Base-by-base conservation (phyloP, 331 rosid species). In the Quercus lobata region DNA sequence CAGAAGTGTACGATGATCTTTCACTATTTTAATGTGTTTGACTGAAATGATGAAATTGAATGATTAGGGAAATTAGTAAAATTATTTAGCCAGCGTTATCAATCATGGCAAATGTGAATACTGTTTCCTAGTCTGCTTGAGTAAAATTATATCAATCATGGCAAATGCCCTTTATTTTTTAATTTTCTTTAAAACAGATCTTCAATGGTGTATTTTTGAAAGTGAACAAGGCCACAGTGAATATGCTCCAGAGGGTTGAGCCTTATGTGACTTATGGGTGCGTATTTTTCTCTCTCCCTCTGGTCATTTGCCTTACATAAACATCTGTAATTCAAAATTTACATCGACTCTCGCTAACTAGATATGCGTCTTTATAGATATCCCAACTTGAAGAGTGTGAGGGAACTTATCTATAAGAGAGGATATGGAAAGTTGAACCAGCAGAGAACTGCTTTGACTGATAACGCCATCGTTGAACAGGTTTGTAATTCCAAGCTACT, bases 181-280 rank as follows among this genome's bases (percentile, higher is more conserved):
- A 2, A 41, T 41, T 41, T 41, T 41, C 12, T 8, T 9, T 41
- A 2, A 41, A 41, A 56, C 87, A 92, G 94, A 88, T 89, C 29
- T 94, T 92, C 53, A 92, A 89, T 57, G 98, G 97, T 1, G 94
- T 92, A 56, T 94, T 94, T 77, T 90, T 94, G 76, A 92, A 94
- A 81, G 98, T 92, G 3, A 92, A 94, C 92, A 92, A 94, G 82
- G 98, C 96, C 7, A 90, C 93, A 7, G 18, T 90, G 80, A 90
- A 92, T 78, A 94, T 94, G 96, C 84, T 94, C 10, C 96, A 80
- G 70, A 85, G 91, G 89, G 94, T 92, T 1, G 98, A 92, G 81
- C 96, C 97, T 1, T 94, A 88, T 76, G 98, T 94, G 32, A 94
- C 98, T 5, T 94, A 79, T 9, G 97, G 94, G 96, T 94, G 90